Evolutionary conservation across 176 grass and related monocot species (phyloP).

Genomic region (Coix lacrymajobi): DNA sequence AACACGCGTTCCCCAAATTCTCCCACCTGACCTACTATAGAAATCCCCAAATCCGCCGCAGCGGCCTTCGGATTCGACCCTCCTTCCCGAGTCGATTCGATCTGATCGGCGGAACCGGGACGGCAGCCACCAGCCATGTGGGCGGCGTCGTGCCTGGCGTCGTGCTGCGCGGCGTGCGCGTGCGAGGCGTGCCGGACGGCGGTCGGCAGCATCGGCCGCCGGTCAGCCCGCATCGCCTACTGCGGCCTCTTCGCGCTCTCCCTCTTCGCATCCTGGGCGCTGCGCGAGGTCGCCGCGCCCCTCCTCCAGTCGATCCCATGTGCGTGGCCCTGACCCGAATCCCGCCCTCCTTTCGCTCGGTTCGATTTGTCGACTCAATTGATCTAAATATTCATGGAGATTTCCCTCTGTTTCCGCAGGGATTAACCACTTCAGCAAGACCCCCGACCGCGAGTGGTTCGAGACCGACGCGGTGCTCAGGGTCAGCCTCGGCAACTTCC

Average conservation of each 20-base stretch:
- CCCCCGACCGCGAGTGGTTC: slow-evolving; percentile 97
- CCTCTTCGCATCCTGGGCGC: slow-evolving; percentile 87
- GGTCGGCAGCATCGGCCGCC: slow-evolving; percentile 94
- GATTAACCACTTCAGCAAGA: slow-evolving; percentile 98
- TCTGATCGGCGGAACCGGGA: background rate
- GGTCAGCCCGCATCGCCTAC: slow-evolving; percentile 97
- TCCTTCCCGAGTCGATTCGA: background rate
- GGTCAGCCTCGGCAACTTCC: slow-evolving; percentile 94
- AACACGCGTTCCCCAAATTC: slow-evolving; percentile 26
- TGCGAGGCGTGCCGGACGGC: slow-evolving; percentile 98
- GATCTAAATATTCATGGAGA: background rate
- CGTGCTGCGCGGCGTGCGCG: slow-evolving; percentile 97
- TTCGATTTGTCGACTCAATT: background rate
- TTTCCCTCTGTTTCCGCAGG: slow-evolving; percentile 23
- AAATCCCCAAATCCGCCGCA: slow-evolving; percentile 40
- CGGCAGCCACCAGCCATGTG: slow-evolving; percentile 46
- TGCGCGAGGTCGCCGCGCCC: slow-evolving; percentile 96
- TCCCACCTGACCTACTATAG: background rate
- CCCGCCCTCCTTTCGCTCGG: background rate
- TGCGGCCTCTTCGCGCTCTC: slow-evolving; percentile 98
- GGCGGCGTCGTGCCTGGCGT: slow-evolving; percentile 97
- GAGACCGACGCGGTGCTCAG: slow-evolving; percentile 98
- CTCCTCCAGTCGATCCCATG: slow-evolving; percentile 93
- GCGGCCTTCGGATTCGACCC: background rate
- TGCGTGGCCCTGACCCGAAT: background rate